Percentiles rank a stretch among this genome's conserved stretches.
Conservation (phyloP, 169 alveolate species). For the Plasmodium gaboni region DNA sequence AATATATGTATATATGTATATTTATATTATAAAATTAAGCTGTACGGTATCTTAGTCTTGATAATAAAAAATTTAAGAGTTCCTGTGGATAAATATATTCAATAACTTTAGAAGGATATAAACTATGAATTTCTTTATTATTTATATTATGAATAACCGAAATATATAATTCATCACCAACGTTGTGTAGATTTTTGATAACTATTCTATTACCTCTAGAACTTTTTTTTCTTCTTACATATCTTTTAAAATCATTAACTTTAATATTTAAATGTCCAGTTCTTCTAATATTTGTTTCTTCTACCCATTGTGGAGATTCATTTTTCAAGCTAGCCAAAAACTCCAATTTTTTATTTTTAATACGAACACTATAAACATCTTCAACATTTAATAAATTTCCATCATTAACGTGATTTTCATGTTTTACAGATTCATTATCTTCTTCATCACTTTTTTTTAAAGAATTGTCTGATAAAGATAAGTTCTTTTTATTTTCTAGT, state of each 20-base stretch:
- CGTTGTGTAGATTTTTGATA: constrained; percentile 67
- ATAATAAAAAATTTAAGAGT: constrained; percentile 61
- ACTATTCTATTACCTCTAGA: constrained; percentile 57
- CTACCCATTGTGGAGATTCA: constrained; percentile 72
- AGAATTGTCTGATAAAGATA: constrained; percentile 40
- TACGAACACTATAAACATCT: constrained; percentile 72
- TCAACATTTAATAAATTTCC: constrained; percentile 58
- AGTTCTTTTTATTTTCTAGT: constrained; percentile 36
- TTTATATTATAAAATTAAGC: constrained; percentile 23
- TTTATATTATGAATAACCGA: constrained; percentile 73
- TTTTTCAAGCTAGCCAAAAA: constrained; percentile 73
- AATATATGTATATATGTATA: constrained; percentile 12
- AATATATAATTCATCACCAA: constrained; percentile 73
- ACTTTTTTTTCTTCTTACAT: constrained; percentile 51
- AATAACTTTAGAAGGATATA: constrained; percentile 73
- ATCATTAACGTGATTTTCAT: constrained; percentile 24
- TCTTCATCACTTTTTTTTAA: constrained; percentile 50
- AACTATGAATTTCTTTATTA: constrained; percentile 65
- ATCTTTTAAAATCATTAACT: constrained; percentile 74
- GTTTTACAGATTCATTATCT: constrained; percentile 47
- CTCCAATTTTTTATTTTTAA: constrained; percentile 64
- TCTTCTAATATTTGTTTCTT: constrained; percentile 64
- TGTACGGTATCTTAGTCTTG: constrained; percentile 70
- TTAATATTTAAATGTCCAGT: constrained; percentile 71
- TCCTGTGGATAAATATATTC: constrained; percentile 76